Evolutionary conservation across 345 rosid genomes (phyloP), one percentile per base, ranked within the genome.

Genomic region (Salix viminalis): DNA sequence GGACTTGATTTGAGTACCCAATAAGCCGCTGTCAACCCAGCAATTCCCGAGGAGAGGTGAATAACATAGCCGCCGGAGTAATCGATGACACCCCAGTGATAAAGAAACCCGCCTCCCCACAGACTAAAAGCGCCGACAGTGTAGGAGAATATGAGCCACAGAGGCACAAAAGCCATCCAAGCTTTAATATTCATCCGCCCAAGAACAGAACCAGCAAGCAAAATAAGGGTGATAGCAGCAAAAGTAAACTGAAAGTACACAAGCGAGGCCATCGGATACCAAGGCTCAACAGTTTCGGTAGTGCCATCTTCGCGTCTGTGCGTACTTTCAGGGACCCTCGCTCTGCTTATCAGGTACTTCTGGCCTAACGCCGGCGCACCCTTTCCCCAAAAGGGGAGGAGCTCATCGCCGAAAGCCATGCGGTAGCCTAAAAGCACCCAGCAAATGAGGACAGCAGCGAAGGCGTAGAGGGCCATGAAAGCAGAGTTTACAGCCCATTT

Each of bases 401-500:
- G 73, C 50, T 69, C n/a, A 13, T 83, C 69, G 30, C 85, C 82
- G 19, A 83, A 79, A 5, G 82, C 79, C 76, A 72, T 68, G 21
- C 79, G 76, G 42, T 64, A 79, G 21, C 69, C 64, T 5, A 77
- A 23, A 8, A 83, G 82, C 9, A 82, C 81, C 82, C 85, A 83
- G 72, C 82, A 79, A 41, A 77, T 71, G 23, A 83, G 81, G 18
- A 79, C 82, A 18, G 82, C 85, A 28, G 82, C 82, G 34, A 79
- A 76, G 73, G 73, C 80, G 46, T 79, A 79, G 58, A 79, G 82
- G 10, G 78, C 82, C 82, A 79, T 83, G 56, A 79, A 79, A 0
- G 82, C 82, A 21, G 82, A 79, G 69, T 83, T 79, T 24, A 76
- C 77, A 10, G 80, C 85, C 80, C 78, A 82, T 76, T 82, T 82